Evolutionary conservation across 225 moss, liverwort and hornwort genomes (phyloP), one percentile per base, ranked within the genome.

Genomic region (Straminergon stramineum): DNA sequence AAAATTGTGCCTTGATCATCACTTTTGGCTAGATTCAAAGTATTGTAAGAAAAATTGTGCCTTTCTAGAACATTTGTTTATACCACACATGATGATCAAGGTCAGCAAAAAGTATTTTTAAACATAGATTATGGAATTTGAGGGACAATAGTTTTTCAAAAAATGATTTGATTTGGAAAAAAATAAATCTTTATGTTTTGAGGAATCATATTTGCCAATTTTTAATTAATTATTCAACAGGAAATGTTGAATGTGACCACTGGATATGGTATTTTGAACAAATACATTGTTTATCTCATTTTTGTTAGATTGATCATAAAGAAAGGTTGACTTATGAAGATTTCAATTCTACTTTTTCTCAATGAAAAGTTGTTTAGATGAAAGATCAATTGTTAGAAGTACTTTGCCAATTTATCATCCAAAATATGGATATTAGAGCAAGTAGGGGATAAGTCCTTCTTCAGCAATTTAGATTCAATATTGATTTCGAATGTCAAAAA

Each of bases 11-110:
- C 43, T 24, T 71, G 12, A 13, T 4, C 1, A 8, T 8, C 24
- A 41, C 43, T 0, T 27, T 43, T 28, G 43, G 6, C 35, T 68
- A 26, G 9, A 73, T 27, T 15, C 27, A 43, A 73, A 73, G 5
- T 9, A 3, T 43, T 43, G 16, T 9, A 43, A 0, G 2, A 43
- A 43, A 41, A 27, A n/a, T 69, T 1, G 0, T 27, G 5, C 5
- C 9, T 69, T 7, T n/a, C 7, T 13, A n/a, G 4, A n/a, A 13
- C n/a, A 69, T n/a, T 69, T 23, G 4, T 23, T 69, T 39, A 23
- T 39, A 39, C 17, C 23, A 13, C 7, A 69, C 1, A 2, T 2
- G 2, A 7, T 39, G 23, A 4, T 69, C 1, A 39, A 69, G 13
- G 39, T 4, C 1, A 1, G 34, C 8, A 41, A 71, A 71, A 39